Base-by-base conservation (phyloP, 495 filamentous ascomycete species). In the Hypomontagnella submonticulosa region DNA sequence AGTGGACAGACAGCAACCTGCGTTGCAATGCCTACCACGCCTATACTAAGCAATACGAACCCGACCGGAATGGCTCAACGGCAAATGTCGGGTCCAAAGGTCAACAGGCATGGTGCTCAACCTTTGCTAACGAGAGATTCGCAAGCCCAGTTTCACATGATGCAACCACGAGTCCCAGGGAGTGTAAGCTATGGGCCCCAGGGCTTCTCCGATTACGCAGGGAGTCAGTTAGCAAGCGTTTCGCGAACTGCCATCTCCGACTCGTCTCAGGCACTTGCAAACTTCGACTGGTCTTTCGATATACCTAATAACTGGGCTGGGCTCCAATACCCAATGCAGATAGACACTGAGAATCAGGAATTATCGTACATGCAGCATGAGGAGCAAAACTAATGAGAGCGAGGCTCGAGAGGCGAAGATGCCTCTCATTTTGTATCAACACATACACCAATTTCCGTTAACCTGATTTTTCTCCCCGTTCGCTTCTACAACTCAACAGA, bases 391-490 rank as follows among this genome's bases (percentile, higher is more conserved):
- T 51, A 18, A 66, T 6, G 42, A 12, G 18, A 4, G 20, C 15
- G 6, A 18, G 42, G 18, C 1, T 4, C 7, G 11, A 4, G 42
- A 44, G 11, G 42, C 11, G 4, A 18, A 9, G 41, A 10, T 10
- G 1, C 11, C 20, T 18, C 18, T 4, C 12, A 42, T 16, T 72
- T 78, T 23, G 34, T n/a, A n/a, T n/a, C n/a, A n/a, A n/a, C n/a
- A n/a, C n/a, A n/a, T n/a, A n/a, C n/a, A n/a, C n/a, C n/a, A n/a
- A n/a, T n/a, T n/a, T n/a, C n/a, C n/a, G n/a, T n/a, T n/a, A n/a
- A n/a, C n/a, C n/a, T n/a, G n/a, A 32, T 0, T 30, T 48, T 0
- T 75, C 43, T 44, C n/a, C n/a, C n/a, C n/a, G n/a, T n/a, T n/a
- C n/a, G n/a, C n/a, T n/a, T n/a, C n/a, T n/a, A n/a, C n/a, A n/a